Base-by-base conservation (phyloP, 1,284 basidiomycete species). In the Afroboletus lepidellus region DNA sequence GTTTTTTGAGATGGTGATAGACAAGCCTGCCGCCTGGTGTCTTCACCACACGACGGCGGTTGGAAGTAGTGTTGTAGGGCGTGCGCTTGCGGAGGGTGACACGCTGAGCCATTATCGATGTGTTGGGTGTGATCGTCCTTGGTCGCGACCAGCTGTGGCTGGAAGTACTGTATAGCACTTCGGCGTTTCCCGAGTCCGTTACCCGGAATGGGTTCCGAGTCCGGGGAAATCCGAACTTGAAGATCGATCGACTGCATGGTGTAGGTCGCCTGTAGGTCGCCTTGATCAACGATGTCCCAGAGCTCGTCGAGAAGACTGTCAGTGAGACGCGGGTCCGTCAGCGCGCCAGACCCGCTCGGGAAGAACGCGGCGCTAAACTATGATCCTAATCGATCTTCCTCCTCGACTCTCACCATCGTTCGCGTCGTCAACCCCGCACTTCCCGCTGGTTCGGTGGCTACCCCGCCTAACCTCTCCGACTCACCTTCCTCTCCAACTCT, bases 71-170 rank as follows among this genome's bases (percentile, higher is more conserved):
- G 87, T 98, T 98, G 86, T 99, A 99, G 21, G 95, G 89, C 67
- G 90, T 91, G 73, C 96, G 92, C 79, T 96, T 99, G 80, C 97
- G 92, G 79, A 99, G 92, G 66, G 95, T 98, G 69, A 99, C 95
- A 73, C 96, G 94, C 87, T 98, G 93, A 77, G 93, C 94, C 95
- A 98, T 97, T 81, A 46, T 63, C 48, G 54, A 53, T 24, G 55
- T 46, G 34, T n/a, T 21, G 12, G 46, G 27, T 47, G 39, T n/a
- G 29, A 41, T 52, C 47, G 32, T 44, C 23, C n/a, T 13, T 12
- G 12, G 18, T 34, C 1, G 33, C 27, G 12, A 13, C 3, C 1
- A 12, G 23, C 18, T 63, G 61, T 65, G 61, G 61, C 65, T 65
- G 63, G 46, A 41, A 6, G 33, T 59, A 37, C 61, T 63, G 33